These are phyloP conservation scores for Colletotrichum endophyticum DNA, from an alignment of 2,329 filamentous ascomycete genomes.

Conservation along the genomic window DNA sequence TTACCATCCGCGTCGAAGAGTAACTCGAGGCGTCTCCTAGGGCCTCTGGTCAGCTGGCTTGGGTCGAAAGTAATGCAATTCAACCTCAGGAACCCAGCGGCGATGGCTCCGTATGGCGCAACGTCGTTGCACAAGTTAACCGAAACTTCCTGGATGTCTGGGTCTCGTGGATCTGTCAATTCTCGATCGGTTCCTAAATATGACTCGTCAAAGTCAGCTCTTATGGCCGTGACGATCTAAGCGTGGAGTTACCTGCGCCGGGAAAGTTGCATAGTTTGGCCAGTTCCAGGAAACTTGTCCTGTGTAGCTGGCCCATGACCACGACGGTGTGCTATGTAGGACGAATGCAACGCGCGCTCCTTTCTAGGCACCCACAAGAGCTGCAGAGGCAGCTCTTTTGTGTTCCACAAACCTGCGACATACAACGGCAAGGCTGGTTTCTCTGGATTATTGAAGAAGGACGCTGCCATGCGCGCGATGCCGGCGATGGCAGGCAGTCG, in stretches of 20 bases:
- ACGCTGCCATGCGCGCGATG: not conserved
- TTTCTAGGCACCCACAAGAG: not conserved
- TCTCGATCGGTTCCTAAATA: not conserved
- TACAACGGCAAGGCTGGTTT: not conserved
- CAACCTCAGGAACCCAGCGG: not conserved
- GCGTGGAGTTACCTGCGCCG: not conserved
- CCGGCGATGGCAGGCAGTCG: not conserved
- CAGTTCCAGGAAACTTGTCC: not conserved
- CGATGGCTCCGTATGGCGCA: not conserved
- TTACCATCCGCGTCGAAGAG: not conserved
- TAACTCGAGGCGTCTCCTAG: not conserved
- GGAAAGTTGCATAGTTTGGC: not conserved
- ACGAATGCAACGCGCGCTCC: not conserved
- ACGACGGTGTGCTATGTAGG: not conserved
- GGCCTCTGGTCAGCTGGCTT: not conserved
- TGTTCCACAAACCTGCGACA: not conserved
- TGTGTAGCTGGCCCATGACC: not conserved
- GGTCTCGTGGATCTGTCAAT: not conserved
- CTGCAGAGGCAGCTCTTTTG: not conserved
- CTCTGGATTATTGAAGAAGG: not conserved
- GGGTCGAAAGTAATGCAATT: not conserved
- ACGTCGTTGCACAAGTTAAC: not conserved
- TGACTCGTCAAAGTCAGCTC: not conserved
- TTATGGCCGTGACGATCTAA: not conserved
- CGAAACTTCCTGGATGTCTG: not conserved